Base-by-base conservation (phyloP, 1,284 basidiomycete species). In the Ceratobasidium sp. region DNA sequence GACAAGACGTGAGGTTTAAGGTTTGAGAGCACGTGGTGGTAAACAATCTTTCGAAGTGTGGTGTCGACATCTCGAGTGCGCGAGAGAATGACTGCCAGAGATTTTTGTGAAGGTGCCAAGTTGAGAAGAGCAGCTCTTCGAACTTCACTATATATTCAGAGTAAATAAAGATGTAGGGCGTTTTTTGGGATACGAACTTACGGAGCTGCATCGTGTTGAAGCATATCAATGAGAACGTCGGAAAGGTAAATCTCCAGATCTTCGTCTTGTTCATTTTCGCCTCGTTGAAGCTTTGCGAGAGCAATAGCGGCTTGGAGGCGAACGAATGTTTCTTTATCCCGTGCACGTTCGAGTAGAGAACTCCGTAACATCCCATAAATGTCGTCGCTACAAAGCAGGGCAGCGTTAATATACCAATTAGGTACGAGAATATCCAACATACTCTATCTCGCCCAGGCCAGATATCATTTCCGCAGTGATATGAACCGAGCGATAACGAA, bases 41-140 rank as follows among this genome's bases (percentile, higher is more conserved):
- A 98, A 16, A 97, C 87, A 32, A 93, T 87, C 72, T 91, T 91
- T 62, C 96, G 91, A 32, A 93, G 91, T 71, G 89, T 84, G 0
- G 91, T 85, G 77, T 98, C 97, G 39, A 91, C 85, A 79, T 98
- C 97, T 73, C 94, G 89, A 0, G 93, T 92, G 21, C 96, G 88
- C 3, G 88, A 86, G 45, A 99, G 86, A 58, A 98, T 85, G 8
- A 85, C 80, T 0, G 89, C 85, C 0, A 97, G 60, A 8, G 48
- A 43, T 59, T 71, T 53, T 0, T 84, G 83, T 0, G 86, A 85
- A 18, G 91, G 82, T 0, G 92, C 90, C 0, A 96, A 83, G 76
- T 94, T 92, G 75, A 94, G 84, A 0, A 99, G 85, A 0, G 92
- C 91, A 0, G 94, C 92, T 26, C 94, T 89, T 14, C 97, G 93